These are phyloP conservation scores for Isoetes taiwanensis DNA, from an alignment of 75 land plant species.

Conservation along the genomic window DNA sequence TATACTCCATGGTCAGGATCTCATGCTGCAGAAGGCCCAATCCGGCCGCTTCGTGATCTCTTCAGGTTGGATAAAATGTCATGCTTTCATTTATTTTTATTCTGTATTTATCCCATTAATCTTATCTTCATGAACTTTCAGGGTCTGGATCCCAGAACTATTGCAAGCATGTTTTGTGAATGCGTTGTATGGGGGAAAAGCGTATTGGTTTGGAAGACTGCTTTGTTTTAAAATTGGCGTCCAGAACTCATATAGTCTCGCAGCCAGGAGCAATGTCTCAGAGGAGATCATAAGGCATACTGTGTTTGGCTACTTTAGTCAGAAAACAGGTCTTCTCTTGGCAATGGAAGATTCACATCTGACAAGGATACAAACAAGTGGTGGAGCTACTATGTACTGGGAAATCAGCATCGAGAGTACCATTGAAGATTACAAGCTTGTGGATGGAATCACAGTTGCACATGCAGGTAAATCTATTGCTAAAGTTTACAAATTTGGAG, in stretches of 20 bases:
- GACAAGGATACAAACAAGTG: not conserved
- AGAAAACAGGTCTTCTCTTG: not conserved
- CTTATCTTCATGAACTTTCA: no score
- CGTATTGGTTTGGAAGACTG: conserved; percentile 18
- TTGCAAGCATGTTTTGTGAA: conserved; percentile 53
- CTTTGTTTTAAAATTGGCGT: not conserved
- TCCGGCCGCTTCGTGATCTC: conserved; percentile 22
- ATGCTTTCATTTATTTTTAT: not conserved
- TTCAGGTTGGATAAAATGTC: conserved; percentile 8
- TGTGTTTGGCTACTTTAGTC: conserved; percentile 7
- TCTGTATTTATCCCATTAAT: no score
- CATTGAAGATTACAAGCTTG: not conserved
- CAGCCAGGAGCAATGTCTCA: no score
- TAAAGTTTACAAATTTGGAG: not conserved
- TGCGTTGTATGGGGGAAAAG: conserved; percentile 66
- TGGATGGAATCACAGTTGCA: not conserved
- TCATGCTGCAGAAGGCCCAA: conserved; percentile 23
- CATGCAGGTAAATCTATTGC: not conserved
- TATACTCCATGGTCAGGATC: conserved; percentile 25
- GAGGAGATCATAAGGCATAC: no score
- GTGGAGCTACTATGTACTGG: not conserved
- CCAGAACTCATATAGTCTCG: no score
- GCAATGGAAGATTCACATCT: not conserved
- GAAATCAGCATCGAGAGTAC: not conserved
- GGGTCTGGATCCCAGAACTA: conserved; percentile 48